Percentiles rank a stretch among this genome's conserved stretches.
phyloP scores from a whole-genome alignment of 305 asterid genomes.

The Fraxinus floribunda region DNA sequence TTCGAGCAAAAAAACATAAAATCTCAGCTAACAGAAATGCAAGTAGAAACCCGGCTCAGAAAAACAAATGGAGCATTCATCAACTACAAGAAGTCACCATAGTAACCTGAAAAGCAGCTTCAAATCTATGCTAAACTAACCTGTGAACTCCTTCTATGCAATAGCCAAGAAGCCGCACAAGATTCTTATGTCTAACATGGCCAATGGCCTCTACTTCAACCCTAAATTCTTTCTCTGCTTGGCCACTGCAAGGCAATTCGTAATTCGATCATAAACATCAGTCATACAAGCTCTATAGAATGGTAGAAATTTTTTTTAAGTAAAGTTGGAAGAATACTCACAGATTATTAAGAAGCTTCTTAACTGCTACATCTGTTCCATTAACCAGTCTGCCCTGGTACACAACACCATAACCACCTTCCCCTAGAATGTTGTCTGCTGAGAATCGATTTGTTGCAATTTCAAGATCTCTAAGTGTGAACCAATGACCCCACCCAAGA shows the following conservation, averaged over 20 bases:
- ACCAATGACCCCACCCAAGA: slow-evolving; percentile 99
- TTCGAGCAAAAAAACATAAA: slow-evolving; percentile 26
- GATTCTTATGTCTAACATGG: slow-evolving; percentile 92
- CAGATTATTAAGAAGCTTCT: slow-evolving; percentile 88
- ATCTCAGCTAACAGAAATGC: slow-evolving; percentile 13
- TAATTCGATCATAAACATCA: slow-evolving; percentile 19
- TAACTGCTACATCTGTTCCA: slow-evolving; percentile 87
- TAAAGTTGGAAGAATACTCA: slow-evolving; percentile 39
- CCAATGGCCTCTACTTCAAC: slow-evolving; percentile 96
- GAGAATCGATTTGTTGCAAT: slow-evolving; percentile 73
- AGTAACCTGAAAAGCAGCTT: not conserved
- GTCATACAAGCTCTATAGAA: not conserved
- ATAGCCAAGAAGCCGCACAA: slow-evolving; percentile 89
- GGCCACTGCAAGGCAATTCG: slow-evolving; percentile 59
- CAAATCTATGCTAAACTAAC: slow-evolving; percentile 32
- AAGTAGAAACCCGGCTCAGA: not conserved
- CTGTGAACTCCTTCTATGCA: slow-evolving; percentile 95
- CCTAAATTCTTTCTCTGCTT: slow-evolving; percentile 90
- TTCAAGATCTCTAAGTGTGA: slow-evolving; percentile 88
- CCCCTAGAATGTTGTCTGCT: slow-evolving; percentile 66
- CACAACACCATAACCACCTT: slow-evolving; percentile 92
- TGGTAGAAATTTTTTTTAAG: not conserved
- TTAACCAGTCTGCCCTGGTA: slow-evolving; percentile 71
- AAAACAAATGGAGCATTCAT: not conserved
- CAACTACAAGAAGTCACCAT: not conserved